Base-by-base conservation (phyloP, 2,329 filamentous ascomycete species). In the Aspergillus melleus region DNA sequence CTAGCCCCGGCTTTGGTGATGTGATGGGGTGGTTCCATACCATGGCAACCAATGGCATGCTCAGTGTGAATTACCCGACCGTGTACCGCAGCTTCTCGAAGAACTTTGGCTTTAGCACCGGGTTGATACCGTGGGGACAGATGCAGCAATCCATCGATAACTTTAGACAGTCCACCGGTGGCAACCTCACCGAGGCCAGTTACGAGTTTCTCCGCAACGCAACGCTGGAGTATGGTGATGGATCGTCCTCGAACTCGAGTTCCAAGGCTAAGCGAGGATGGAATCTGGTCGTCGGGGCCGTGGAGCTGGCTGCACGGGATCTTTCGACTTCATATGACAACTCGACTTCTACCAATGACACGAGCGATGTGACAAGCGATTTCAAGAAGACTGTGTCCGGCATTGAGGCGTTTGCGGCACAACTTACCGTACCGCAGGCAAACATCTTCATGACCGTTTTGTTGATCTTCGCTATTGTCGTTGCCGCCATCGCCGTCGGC, bases 371-470 rank as follows among this genome's bases (percentile, higher is more conserved):
- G n/a, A 75, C 52, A 14, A 52, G 78, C 55, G 74, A 82, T 63
- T 68, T 82, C 49, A 77, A 84, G 59, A 79, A 84, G 55, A 74
- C 81, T 3, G 90, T 96, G 36, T 83, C 85, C 52, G 91, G 92
- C 55, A 90, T 98, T 69, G 85, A 93, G 74, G 90, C 86, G 30
- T 96, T 90, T 70, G 89, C 88, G n/a, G 88, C 96, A 72, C 83
- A 93, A 73, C 84, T 96, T 59, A 87, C 86, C 49, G 92, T 98
- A 55, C 95, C 95, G 19, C 86, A 90, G 67, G 88, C 90, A 52
- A 96, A 97, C 79, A 92, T 92, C 1, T 98, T 98, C 80, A 96
- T 99, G 93, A 97, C 92, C 0, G 88, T 96, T 4, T 84, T 98
- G 1, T 81, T 98, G 54, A 81, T 97, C 61, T 94, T 96, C 61